Percentiles rank a stretch among this genome's conserved stretches.
These are phyloP conservation scores for Hermanozyma aechmeae DNA, from an alignment of 805 yeast species.

Conservation along the genomic window DNA sequence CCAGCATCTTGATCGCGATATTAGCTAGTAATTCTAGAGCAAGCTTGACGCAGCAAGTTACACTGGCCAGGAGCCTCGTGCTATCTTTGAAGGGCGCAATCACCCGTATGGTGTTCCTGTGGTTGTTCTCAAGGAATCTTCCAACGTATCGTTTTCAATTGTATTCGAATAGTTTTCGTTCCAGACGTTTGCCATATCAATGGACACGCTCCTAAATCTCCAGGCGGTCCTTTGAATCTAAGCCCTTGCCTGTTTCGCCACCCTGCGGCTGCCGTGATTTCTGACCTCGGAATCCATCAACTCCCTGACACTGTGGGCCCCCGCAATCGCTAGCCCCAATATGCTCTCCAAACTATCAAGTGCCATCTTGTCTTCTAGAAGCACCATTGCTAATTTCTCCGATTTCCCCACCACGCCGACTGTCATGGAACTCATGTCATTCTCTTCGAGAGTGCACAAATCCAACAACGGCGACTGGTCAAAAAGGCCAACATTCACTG, in stretches of 20 bases:
- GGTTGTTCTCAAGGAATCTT: no score
- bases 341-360: constrained; percentile 70
- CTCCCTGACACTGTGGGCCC: constrained; percentile 73
- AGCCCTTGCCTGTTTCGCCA: constrained; percentile 25
- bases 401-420: constrained; percentile 78
- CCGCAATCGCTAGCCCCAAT: constrained; percentile 76
- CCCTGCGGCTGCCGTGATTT: constrained; percentile 55
- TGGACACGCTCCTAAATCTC: background rate
- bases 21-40: no score
- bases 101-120: no score
- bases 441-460: constrained; percentile 73
- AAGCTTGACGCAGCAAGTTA: no score
- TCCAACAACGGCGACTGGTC: constrained; percentile 75
- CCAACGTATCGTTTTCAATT: background rate
- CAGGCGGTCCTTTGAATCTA: background rate
- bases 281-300: constrained; percentile 83
- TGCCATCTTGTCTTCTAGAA: constrained; percentile 79
- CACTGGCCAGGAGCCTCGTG: no score
- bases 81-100: no score
- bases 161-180: background rate
- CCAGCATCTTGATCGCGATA: no score
- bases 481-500: constrained; percentile 70
- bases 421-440: constrained; percentile 72
- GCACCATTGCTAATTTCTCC: constrained; percentile 66
- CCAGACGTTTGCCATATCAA: background rate